phyloP scores from a whole-genome alignment of 2,329 filamentous ascomycete genomes.

The Fusarium palustre region DNA sequence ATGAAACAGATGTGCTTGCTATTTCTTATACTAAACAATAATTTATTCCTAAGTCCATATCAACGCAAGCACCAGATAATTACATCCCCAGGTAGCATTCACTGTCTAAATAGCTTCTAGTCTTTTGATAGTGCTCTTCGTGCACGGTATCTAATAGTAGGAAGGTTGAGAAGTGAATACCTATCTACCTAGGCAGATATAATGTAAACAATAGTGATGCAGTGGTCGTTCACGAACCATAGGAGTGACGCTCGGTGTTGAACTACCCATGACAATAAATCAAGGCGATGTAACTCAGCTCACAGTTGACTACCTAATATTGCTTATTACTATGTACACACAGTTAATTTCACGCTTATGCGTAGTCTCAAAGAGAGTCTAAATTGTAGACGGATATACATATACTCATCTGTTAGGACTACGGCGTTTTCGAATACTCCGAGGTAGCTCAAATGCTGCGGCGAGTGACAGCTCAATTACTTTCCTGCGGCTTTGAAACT shows the following conservation, averaged over 20 bases:
- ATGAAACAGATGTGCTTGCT: constrained; percentile 37
- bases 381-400: too few species aligned
- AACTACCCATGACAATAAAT: background rate
- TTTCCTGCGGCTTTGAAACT: background rate
- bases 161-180: background rate
- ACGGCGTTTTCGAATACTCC: background rate
- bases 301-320: background rate
- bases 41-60: background rate
- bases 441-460: too few species aligned
- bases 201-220: background rate
- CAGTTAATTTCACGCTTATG: background rate
- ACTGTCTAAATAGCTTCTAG: background rate
- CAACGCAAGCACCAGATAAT: background rate
- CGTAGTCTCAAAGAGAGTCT: background rate
- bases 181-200: background rate
- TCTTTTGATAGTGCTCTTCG: background rate
- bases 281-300: background rate
- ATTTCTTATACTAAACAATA: background rate
- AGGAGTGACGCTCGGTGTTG: background rate
- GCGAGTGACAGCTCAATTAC: background rate
- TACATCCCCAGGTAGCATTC: background rate
- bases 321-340: background rate
- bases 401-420: background rate
- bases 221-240: background rate
- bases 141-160: background rate